Evolutionary conservation across 106 monocot genomes (phyloP), one percentile per base, ranked within the genome.

Genomic region (Dioscorea dumetorum): DNA sequence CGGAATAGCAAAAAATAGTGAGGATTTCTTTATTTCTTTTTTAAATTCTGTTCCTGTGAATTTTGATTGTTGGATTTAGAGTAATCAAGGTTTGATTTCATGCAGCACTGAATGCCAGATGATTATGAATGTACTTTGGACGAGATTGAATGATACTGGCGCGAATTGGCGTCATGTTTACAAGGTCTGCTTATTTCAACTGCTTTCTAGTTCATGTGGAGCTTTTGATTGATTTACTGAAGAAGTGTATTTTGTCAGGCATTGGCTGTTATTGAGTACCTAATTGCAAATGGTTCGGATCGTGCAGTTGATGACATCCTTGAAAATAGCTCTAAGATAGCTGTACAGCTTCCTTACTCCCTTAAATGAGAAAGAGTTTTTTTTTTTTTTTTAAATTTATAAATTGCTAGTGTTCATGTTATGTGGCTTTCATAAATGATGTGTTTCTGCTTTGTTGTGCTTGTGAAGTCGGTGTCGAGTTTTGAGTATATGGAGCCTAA

Each of bases 401-500:
- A 41, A 10, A 41, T 41, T 41, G 10, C 10, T 41, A 0, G 41
- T 41, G 2, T 41, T 10, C 6, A 41, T 41, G 41, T 5, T 41
- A 3, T 41, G 41, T 41, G 10, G 41, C 51, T 59, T 19, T 33
- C 12, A 18, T 18, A 54, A 19, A 54, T 54, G 54, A 8, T 54
- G 9, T 0, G 15, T 62, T n/a, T 49, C 32, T 57, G 1, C 50
- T 34, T 72, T 63, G 68, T 72, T 70, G 4, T 54, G 58, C 76
- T 75, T 76, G 16, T 81, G 20, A 79, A 95, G 95, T 82, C 79
- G 57, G 77, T 88, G 59, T 83, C 88, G 79, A 74, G 79, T 63
- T 95, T 85, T 83, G 85, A 91, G 70, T 83, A 83, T 78, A 83
- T 88, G 66, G 95, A 95, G 49, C 91, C 91, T 63, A 91, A 87